Evolutionary conservation across 1,139 yeast genomes (phyloP).

Genomic region (Yamadazyma buinensis): DNA sequence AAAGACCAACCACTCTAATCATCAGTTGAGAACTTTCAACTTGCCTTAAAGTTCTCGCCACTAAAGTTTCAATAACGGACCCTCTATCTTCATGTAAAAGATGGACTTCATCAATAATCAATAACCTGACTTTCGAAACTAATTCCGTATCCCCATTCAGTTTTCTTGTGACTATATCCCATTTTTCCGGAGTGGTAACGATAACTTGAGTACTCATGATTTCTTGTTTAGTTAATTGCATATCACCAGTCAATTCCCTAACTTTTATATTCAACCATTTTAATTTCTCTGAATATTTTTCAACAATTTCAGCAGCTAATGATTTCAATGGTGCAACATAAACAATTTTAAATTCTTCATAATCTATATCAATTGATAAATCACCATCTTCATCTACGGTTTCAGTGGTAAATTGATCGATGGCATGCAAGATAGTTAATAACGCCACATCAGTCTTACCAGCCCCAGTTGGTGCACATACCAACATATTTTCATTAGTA

Average conservation of each 20-base stretch:
- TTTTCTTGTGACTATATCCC: slow-evolving; percentile 97
- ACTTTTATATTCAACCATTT: slow-evolving; percentile 84
- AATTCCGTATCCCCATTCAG: slow-evolving; percentile 81
- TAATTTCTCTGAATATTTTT: slow-evolving; percentile 74
- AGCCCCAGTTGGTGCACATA: slow-evolving; percentile 99
- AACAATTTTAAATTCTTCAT: slow-evolving; percentile 71
- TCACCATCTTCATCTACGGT: slow-evolving; percentile 43
- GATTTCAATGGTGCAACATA: slow-evolving; percentile 95
- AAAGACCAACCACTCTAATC: slow-evolving; percentile 94
- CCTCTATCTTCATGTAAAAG: slow-evolving; percentile 97
- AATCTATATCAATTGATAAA: slow-evolving; percentile 60
- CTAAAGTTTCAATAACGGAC: slow-evolving; percentile 92
- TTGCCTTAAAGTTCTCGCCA: slow-evolving; percentile 91
- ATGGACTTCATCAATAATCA: slow-evolving; percentile 96
- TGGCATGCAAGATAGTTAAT: slow-evolving; percentile 63
- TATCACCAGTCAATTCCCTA: slow-evolving; percentile 89
- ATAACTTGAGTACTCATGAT: slow-evolving; percentile 76
- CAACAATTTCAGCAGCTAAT: slow-evolving; percentile 95
- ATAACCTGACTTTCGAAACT: slow-evolving; percentile 76
- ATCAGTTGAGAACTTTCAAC: slow-evolving; percentile 91
- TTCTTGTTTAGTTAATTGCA: slow-evolving; percentile 73
- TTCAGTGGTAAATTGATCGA: slow-evolving; percentile 58
- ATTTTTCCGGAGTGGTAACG: slow-evolving; percentile 93
- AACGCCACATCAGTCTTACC: slow-evolving; percentile 97
- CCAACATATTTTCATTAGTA: slow-evolving; percentile 91